A percentile compares a stretch with the other conserved stretches of the same genome.
Evolutionary conservation across 805 yeast genomes (phyloP).

Genomic region (Ogataea dorogensis): DNA sequence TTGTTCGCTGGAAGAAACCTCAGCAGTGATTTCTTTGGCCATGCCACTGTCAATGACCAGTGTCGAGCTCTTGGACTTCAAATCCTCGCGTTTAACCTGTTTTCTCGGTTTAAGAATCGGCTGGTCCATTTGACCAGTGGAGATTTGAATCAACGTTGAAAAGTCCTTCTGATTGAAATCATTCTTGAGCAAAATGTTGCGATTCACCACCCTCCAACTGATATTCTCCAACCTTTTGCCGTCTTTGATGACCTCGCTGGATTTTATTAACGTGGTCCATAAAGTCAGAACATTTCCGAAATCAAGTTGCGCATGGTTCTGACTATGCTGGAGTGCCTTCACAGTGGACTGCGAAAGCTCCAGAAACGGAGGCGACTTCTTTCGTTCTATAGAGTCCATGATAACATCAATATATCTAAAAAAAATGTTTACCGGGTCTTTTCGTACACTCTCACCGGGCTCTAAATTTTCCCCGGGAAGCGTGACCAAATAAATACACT

Average conservation of each 20-base stretch:
- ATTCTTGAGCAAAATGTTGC: constrained; percentile 27
- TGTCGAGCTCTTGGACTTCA: constrained; percentile 15
- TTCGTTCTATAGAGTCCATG: constrained; percentile 26
- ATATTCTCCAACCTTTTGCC: constrained; percentile 37
- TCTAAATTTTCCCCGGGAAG: constrained; percentile 8
- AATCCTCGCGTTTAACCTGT: constrained; percentile 1
- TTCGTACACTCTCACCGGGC: constrained; percentile 2
- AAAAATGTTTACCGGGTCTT: constrained; percentile 10
- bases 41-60: constrained; percentile 19
- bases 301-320: constrained; percentile 29
- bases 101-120: constrained; percentile 1
- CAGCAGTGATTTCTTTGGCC: constrained; percentile 29
- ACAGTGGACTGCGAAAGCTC: constrained; percentile 32
- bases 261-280: constrained; percentile 40
- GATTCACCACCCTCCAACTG: constrained; percentile 37
- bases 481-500: constrained; percentile 10
- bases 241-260: constrained; percentile 31
- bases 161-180: constrained; percentile 28
- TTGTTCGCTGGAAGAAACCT: constrained; percentile 26
- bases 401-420: constrained; percentile 7
- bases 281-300: constrained; percentile 40
- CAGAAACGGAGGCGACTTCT: constrained; percentile 32
- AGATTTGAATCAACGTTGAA: constrained; percentile 29
- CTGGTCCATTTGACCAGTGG: constrained; percentile 18
- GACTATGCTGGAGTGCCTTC: constrained; percentile 23